Conservation (phyloP, 257 asterid genomes). For the Ajuga chamaepitys region DNA sequence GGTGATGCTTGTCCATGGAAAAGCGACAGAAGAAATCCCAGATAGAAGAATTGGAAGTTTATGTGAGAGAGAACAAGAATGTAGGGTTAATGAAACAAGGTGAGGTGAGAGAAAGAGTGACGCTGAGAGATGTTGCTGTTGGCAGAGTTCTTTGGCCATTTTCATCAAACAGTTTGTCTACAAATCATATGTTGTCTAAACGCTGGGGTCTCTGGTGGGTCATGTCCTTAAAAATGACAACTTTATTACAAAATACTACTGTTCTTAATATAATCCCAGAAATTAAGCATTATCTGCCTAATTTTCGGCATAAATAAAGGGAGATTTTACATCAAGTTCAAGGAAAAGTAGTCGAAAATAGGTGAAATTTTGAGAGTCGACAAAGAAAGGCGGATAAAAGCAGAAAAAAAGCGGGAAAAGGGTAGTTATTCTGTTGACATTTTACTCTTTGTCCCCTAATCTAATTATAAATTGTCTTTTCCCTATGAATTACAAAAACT, state of each 20-base stretch:
- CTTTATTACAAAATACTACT: slow-evolving; percentile 10
- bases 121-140: slow-evolving; percentile 30
- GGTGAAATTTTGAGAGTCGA: neutral
- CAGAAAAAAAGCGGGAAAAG: neutral
- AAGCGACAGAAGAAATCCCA: slow-evolving; percentile 6
- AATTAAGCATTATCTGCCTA: neutral
- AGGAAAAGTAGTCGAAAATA: slow-evolving; percentile 6
- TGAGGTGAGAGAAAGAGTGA: slow-evolving; percentile 29
- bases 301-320: slow-evolving; percentile 33
- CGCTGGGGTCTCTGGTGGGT: slow-evolving; percentile 61
- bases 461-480: slow-evolving; percentile 13
- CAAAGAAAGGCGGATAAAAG: neutral
- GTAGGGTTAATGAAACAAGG: slow-evolving; percentile 28
- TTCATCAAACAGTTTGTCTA: slow-evolving; percentile 45
- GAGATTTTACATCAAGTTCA: slow-evolving; percentile 31
- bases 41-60: slow-evolving; percentile 16
- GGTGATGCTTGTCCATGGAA: slow-evolving; percentile 64
- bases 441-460: slow-evolving; percentile 29
- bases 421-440: slow-evolving; percentile 24
- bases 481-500: no score
- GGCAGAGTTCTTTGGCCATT: slow-evolving; percentile 36
- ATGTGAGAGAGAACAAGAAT: slow-evolving; percentile 30
- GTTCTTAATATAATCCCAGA: slow-evolving; percentile 3
- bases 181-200: slow-evolving; percentile 46
- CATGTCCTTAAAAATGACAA: slow-evolving; percentile 21